Evolutionary conservation across 108 stramenopile species (phyloP).

Genomic region (Chaetoceros muelleri): DNA sequence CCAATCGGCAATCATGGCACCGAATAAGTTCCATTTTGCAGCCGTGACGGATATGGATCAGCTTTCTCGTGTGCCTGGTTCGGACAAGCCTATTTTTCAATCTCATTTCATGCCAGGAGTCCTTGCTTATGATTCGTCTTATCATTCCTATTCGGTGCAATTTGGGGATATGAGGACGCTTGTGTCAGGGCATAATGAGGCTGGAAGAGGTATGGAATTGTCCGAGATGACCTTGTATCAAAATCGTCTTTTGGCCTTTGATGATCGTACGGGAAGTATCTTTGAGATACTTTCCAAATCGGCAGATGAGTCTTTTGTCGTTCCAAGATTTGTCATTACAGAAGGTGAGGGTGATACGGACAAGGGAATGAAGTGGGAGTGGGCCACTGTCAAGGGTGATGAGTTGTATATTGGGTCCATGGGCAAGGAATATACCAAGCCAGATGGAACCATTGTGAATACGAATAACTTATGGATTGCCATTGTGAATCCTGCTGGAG

Average conservation of each 20-base stretch:
- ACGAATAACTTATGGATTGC: constrained; percentile 90
- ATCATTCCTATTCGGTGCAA: constrained; percentile 34
- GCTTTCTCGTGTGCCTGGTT: constrained; percentile 41
- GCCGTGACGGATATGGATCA: constrained; percentile 84
- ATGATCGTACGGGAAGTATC: constrained; percentile 93
- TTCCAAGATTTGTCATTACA: constrained; percentile 83
- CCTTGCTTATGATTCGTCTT: constrained; percentile 26
- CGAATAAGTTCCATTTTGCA: constrained; percentile 63
- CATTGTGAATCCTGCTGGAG: constrained; percentile 58
- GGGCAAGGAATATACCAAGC: constrained; percentile 88
- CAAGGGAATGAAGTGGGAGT: constrained; percentile 93
- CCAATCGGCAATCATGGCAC: constrained; percentile 26
- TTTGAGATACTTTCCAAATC: constrained; percentile 79
- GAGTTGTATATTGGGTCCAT: constrained; percentile 83
- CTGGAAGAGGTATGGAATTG: constrained; percentile 91
- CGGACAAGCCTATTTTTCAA: constrained; percentile 52
- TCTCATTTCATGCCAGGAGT: constrained; percentile 58
- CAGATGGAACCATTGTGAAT: constrained; percentile 71
- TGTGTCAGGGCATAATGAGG: constrained; percentile 85
- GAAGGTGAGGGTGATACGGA: constrained; percentile 91
- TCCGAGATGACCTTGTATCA: constrained; percentile 79
- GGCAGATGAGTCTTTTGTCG: constrained; percentile 57
- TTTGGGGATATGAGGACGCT: constrained; percentile 52
- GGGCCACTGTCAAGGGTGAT: constrained; percentile 89
- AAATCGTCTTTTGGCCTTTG: constrained; percentile 78